Base-by-base conservation (phyloP, 2,329 filamentous ascomycete species). In the Cladosporium sp. region DNA sequence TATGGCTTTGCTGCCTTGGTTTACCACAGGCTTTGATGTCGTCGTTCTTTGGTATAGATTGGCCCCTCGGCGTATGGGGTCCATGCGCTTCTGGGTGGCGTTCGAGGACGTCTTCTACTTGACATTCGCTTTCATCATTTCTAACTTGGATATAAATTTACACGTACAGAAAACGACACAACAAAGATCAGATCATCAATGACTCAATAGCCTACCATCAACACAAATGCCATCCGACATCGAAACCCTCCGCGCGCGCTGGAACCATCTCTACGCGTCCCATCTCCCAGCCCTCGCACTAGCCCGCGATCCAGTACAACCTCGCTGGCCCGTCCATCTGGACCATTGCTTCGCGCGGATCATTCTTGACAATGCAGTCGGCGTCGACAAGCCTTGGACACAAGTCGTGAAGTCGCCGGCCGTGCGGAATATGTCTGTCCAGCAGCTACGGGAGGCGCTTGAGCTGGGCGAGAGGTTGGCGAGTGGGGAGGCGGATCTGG, bases 321-420 rank as follows among this genome's bases (percentile, higher is more conserved):
- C 58, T 6, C 56, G 58, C 20, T 76, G 73, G 73, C 72, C 73
- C 1, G 68, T 76, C 4, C 56, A 64, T 32, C 56, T 69, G 7
- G 71, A 74, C 52, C 72, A 73, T 55, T 74, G 70, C 58, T 74
- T 74, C 54, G 71, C 69, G 3, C 68, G 72, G 8, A 73, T 74
- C 36, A 66, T 75, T 5, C 66, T 76, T 12, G 73, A 76, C 52
- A 68, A 68, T 49, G 63, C 63, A 1, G 56, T 74, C 4, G 68
- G 71, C 5, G 54, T 61, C 19, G 64, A 70, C 38, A 60, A 56
- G 15, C 72, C 71, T 4, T 76, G 73, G 73, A 71, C 61, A 24
- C 55, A 65, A 19, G 66, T 70, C n/a, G 40, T 75, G 29, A 67
- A 68, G 47, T 58, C 62, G 22, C 73, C 73, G 2, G 73, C 73